Evolutionary conservation across 306 rosid species (phyloP).

Genomic region (Rubus idaeus): DNA sequence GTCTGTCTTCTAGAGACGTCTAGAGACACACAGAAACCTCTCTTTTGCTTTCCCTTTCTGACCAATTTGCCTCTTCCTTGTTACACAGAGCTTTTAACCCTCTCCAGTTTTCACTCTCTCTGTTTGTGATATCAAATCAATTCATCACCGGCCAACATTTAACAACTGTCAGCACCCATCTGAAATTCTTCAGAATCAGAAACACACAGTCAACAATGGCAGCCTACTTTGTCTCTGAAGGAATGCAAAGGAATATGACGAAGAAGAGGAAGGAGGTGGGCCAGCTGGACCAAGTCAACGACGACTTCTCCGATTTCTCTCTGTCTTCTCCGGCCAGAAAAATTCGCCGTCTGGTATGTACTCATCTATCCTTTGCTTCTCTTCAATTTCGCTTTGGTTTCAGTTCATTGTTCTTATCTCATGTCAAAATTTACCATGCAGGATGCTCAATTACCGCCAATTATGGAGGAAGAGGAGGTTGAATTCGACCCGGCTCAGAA

Average conservation of each 20-base stretch:
- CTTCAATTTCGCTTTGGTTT: not conserved
- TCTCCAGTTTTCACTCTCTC: not conserved
- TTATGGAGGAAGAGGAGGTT: slow-evolving; percentile 57
- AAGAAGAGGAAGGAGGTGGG: slow-evolving; percentile 52
- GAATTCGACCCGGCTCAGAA: not conserved
- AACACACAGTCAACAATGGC: not conserved
- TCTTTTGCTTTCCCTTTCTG: not conserved
- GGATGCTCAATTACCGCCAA: slow-evolving; percentile 71
- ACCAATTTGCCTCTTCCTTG: not conserved
- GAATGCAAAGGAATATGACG: slow-evolving; percentile 21
- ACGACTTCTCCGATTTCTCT: slow-evolving; percentile 73
- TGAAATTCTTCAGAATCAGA: not conserved
- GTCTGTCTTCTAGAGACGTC: slow-evolving; percentile 24
- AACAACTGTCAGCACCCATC: not conserved
- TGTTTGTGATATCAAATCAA: not conserved
- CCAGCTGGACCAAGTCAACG: slow-evolving; percentile 43
- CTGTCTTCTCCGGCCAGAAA: slow-evolving; percentile 76
- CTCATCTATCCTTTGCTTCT: not conserved
- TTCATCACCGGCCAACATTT: not conserved
- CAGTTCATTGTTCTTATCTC: not conserved
- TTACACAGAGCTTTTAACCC: not conserved
- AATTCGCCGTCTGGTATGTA: slow-evolving; percentile 80
- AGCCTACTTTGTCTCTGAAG: slow-evolving; percentile 12
- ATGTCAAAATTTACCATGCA: slow-evolving; percentile 4
- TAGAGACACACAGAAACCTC: slow-evolving; percentile 9